Evolutionary conservation across 441 rosid genomes (phyloP), one percentile per base, ranked within the genome.

Genomic region (Populus trichocarpa): DNA sequence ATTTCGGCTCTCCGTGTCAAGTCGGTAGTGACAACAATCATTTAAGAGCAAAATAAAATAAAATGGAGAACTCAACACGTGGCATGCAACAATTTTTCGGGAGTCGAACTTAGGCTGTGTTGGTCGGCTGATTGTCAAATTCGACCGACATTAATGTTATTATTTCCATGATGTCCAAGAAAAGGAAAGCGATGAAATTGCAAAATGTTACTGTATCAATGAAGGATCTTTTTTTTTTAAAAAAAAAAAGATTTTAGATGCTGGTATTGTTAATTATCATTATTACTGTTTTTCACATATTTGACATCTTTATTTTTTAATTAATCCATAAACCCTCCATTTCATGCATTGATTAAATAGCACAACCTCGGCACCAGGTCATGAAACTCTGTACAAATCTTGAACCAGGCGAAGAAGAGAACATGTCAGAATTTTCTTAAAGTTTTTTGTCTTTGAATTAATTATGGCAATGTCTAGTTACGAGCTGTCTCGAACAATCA

Each of bases 21-120:
- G 82, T 35, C 78, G 75, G 82, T 69, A 73, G 64, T 36, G 32
- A 63, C 46, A n/a, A 67, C 1, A 67, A 71, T 74, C 69, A 59
- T 46, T 20, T 20, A 0, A 5, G n/a, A 40, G 1, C 13, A 10
- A 23, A 8, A 30, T 3, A 30, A 30, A 30, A 3, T 3, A 3
- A 30, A 25, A 22, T 18, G 10, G 7, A 16, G 13, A 13, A 3
- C n/a, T 35, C 6, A 2, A 0, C 18, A 68, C 78, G 78, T 76
- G 80, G 68, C 78, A 16, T 30, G 8, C 32, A 30, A 14, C 20
- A 16, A 14, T 50, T 50, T 16, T 5, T 14, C 6, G 57, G 57
- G 57, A 14, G 8, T 2, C 1, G 23, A 1, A 75, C 72, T 75
- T n/a, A n/a, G 79, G 77, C 30, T 11, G 73, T 71, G 9, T 28